A percentile compares a stretch with the other conserved stretches of the same genome.
phyloP scores from a whole-genome alignment of 306 rosid species.

The Fragaria ananassa region DNA sequence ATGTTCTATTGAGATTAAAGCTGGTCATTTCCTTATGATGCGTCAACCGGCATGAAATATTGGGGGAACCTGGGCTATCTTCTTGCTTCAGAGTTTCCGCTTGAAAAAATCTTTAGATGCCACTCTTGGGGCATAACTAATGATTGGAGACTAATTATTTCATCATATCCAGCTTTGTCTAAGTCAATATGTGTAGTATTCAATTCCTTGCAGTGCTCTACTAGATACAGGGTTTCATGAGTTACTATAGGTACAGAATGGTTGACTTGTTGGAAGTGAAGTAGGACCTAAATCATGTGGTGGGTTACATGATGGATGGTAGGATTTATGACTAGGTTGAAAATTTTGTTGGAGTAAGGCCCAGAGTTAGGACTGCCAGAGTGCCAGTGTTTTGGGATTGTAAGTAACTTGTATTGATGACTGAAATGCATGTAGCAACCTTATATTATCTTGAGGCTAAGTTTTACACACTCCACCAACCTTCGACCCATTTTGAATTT shows the following conservation, averaged over 20 bases:
- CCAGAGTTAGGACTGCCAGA: background rate
- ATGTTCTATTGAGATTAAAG: background rate
- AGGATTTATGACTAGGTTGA: background rate
- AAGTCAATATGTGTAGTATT: background rate
- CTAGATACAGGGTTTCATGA: background rate
- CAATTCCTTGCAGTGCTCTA: background rate
- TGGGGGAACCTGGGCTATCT: background rate
- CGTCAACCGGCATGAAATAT: background rate
- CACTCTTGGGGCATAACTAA: background rate
- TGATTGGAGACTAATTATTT: background rate
- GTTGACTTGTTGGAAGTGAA: background rate
- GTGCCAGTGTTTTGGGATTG: background rate
- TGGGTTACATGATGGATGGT: background rate
- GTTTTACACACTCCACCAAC: background rate
- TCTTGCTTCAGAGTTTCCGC: background rate
- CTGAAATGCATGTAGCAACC: background rate
- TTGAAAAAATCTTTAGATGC: background rate
- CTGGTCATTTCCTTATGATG: background rate
- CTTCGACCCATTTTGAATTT: background rate
- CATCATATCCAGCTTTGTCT: background rate
- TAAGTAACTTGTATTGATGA: background rate
- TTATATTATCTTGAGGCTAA: conserved; percentile 1
- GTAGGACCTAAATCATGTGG: background rate
- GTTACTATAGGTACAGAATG: background rate
- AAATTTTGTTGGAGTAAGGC: background rate